Evolutionary conservation across 2,329 filamentous ascomycete species (phyloP).

Genomic region (Botrytis elliptica): DNA sequence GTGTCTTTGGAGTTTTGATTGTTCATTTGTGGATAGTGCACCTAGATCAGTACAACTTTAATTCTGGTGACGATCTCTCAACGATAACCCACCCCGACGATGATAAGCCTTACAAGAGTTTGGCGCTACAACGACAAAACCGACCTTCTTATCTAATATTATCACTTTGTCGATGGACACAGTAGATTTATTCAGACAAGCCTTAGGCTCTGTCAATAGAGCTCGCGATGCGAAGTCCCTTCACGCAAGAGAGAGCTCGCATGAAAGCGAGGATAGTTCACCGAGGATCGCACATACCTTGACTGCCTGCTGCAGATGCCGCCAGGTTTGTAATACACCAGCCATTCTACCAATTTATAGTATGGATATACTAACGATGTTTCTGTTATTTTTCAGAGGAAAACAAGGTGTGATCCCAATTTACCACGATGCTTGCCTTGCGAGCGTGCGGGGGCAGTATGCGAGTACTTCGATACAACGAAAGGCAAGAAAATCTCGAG

Average conservation of each 20-base stretch:
- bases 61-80: conserved; percentile 14
- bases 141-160: not conserved
- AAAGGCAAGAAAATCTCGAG: conserved; percentile 84
- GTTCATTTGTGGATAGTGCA: not conserved
- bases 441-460: conserved; percentile 84
- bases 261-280: conserved; percentile 51
- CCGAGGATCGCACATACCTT: conserved; percentile 73
- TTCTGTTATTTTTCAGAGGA: conserved; percentile 55
- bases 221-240: conserved; percentile 37
- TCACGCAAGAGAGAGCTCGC: conserved; percentile 36
- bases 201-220: conserved; percentile 45
- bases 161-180: conserved; percentile 53
- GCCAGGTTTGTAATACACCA: conserved; percentile 57
- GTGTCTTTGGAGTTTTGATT: conserved; percentile 8
- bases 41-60: conserved; percentile 1
- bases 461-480: conserved; percentile 92
- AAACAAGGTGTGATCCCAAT: conserved; percentile 92
- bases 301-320: conserved; percentile 76
- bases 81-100: conserved; percentile 25
- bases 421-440: conserved; percentile 90
- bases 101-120: conserved; percentile 30
- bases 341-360: conserved; percentile 41
- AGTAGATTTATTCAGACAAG: conserved; percentile 59
- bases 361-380: conserved; percentile 27
- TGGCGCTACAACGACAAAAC: conserved; percentile 23